phyloP scores from a whole-genome alignment of 2,329 filamentous ascomycete species.

The Alternaria ethzedia region DNA sequence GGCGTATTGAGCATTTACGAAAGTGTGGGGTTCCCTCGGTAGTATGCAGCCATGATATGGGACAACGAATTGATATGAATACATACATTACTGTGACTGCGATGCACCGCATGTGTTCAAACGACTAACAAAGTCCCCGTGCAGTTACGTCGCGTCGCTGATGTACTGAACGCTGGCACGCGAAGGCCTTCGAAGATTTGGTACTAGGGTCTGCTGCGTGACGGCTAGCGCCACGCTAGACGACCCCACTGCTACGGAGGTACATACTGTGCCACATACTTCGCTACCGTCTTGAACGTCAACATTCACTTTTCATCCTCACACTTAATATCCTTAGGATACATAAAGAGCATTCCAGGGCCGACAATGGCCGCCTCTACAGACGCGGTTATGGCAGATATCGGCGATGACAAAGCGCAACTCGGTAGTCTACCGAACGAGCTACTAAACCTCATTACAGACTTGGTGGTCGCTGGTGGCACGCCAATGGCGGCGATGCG shows the following conservation, averaged over 20 bases:
- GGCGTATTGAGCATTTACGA: constrained; percentile 26
- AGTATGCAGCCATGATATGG: background rate
- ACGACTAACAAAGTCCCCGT: background rate
- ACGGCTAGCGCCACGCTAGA: background rate
- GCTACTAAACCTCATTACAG: background rate
- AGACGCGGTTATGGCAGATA: background rate
- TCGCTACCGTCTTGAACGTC: background rate
- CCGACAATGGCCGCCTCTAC: background rate
- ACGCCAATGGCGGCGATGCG: background rate
- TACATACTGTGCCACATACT: background rate
- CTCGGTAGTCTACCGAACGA: background rate
- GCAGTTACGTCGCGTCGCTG: background rate
- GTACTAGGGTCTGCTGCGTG: background rate
- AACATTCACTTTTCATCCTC: background rate
- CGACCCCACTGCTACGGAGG: background rate
- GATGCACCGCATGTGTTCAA: background rate
- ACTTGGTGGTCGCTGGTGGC: background rate
- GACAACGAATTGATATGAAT: background rate
- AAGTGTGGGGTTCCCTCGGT: background rate
- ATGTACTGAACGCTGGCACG: background rate
- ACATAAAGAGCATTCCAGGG: background rate
- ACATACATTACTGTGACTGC: background rate
- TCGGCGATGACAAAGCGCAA: background rate
- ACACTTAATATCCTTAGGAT: background rate
- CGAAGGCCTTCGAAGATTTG: background rate